Evolutionary conservation across 2,329 filamentous ascomycete species (phyloP).

Genomic region (Pseudopyrenochaeta lycopersici): DNA sequence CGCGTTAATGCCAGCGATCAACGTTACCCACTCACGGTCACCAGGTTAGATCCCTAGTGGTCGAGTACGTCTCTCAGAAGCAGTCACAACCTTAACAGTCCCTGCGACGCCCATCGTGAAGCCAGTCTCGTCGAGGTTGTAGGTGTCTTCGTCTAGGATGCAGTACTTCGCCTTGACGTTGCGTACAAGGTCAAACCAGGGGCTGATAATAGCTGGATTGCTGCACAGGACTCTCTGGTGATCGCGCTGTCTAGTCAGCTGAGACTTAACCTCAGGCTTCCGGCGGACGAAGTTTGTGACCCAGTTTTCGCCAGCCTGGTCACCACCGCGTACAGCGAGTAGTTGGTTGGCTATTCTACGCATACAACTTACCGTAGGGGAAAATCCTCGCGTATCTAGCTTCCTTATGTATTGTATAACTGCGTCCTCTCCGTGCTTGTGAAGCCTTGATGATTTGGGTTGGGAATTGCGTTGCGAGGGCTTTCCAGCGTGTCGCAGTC

Average conservation of each 20-base stretch:
- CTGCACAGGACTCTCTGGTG: slow-evolving; percentile 15
- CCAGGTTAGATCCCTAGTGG: slow-evolving; percentile 10
- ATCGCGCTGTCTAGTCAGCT: slow-evolving; percentile 7
- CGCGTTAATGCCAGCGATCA: slow-evolving; percentile 17
- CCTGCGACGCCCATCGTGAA: slow-evolving; percentile 17
- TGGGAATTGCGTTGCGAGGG: slow-evolving; percentile 11
- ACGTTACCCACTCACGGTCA: slow-evolving; percentile 21
- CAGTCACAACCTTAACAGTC: slow-evolving; percentile 13
- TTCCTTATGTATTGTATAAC: slow-evolving; percentile 15
- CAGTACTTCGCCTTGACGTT: slow-evolving; percentile 13
- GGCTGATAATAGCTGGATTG: slow-evolving; percentile 12
- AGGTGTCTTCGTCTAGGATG: slow-evolving; percentile 18
- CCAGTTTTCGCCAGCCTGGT: slow-evolving; percentile 16
- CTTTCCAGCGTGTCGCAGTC: slow-evolving; percentile 3
- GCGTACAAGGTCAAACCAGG: slow-evolving; percentile 20
- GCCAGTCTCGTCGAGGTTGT: slow-evolving; percentile 21
- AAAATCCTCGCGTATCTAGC: slow-evolving; percentile 15
- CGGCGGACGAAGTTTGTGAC: slow-evolving; percentile 9
- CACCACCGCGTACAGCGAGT: slow-evolving; percentile 10
- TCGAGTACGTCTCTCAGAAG: slow-evolving; percentile 4
- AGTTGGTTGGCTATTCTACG: slow-evolving; percentile 17
- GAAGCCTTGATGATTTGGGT: slow-evolving; percentile 3
- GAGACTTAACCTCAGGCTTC: slow-evolving; percentile 12
- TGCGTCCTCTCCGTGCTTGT: slow-evolving; percentile 10
- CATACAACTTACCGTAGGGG: slow-evolving; percentile 10